Evolutionary conservation across 2,329 filamentous ascomycete species (phyloP).

Genomic region (Colletotrichum navitas): DNA sequence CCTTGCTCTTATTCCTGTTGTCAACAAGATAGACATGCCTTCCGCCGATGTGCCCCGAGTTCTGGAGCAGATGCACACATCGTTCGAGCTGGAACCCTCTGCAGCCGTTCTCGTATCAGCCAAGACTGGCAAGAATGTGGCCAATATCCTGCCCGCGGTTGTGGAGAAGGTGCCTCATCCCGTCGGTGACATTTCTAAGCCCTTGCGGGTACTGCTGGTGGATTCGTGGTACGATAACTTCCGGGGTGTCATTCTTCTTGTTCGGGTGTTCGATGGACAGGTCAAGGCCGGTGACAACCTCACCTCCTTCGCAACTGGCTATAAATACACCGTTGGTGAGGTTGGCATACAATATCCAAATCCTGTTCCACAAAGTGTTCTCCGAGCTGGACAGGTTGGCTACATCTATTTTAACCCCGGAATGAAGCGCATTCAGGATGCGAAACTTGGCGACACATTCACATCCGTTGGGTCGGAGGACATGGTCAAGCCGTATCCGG

Average conservation of each 20-base stretch:
- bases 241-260: slow-evolving; percentile 90
- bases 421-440: slow-evolving; percentile 97
- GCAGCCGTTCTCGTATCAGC: slow-evolving; percentile 83
- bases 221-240: slow-evolving; percentile 99
- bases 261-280: slow-evolving; percentile 90
- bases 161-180: slow-evolving; percentile 88
- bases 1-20: slow-evolving; percentile 85
- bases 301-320: slow-evolving; percentile 87
- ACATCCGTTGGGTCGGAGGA: slow-evolving; percentile 84
- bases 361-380: slow-evolving; percentile 81
- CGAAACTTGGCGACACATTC: slow-evolving; percentile 95
- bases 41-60: slow-evolving; percentile 90
- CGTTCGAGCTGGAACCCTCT: slow-evolving; percentile 87
- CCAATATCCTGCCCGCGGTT: slow-evolving; percentile 84
- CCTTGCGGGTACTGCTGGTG: slow-evolving; percentile 87
- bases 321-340: slow-evolving; percentile 93
- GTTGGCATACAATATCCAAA: slow-evolving; percentile 97
- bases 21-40: slow-evolving; percentile 96
- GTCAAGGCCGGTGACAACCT: slow-evolving; percentile 86
- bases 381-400: slow-evolving; percentile 93
- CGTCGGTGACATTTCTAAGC: slow-evolving; percentile 77
- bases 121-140: slow-evolving; percentile 92
- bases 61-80: slow-evolving; percentile 85
- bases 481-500: slow-evolving; percentile 83
- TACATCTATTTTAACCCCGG: slow-evolving; percentile 98